These are phyloP conservation scores for Talinum fruticosum DNA, from an alignment of 148 eudicot genomes.

Conservation along the genomic window DNA sequence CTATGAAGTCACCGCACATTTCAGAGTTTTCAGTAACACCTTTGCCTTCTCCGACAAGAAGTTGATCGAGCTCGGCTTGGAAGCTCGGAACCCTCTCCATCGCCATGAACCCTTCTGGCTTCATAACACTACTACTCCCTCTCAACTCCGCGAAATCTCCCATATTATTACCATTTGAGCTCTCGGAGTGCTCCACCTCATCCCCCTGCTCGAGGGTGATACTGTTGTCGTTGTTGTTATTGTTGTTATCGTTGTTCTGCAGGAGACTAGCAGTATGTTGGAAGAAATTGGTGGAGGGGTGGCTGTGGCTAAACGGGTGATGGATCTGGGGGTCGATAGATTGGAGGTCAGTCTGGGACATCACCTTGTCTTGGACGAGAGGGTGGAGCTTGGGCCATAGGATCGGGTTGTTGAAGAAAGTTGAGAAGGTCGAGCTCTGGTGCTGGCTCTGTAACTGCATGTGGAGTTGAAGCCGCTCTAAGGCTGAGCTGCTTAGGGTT, in stretches of 20 bases:
- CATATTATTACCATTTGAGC: slow-evolving; percentile 9
- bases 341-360: slow-evolving; percentile 42
- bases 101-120: slow-evolving; percentile 6
- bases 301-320: slow-evolving; percentile 1
- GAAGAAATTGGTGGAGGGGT: slow-evolving; percentile 6
- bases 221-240: not conserved
- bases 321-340: slow-evolving; percentile 26
- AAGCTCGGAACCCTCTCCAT: slow-evolving; percentile 28
- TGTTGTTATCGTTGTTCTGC: not conserved
- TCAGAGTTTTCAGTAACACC: not conserved
- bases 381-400: slow-evolving; percentile 83
- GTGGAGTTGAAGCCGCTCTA: slow-evolving; percentile 95
- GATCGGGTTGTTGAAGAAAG: slow-evolving; percentile 53
- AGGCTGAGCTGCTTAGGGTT: slow-evolving; percentile 67
- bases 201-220: slow-evolving; percentile 15
- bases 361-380: slow-evolving; percentile 57
- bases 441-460: slow-evolving; percentile 62
- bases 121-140: not conserved
- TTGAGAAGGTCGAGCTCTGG: slow-evolving; percentile 47
- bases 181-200: slow-evolving; percentile 28
- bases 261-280: slow-evolving; percentile 9
- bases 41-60: slow-evolving; percentile 16
- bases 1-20: slow-evolving; percentile 18
- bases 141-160: not conserved
- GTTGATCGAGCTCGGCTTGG: slow-evolving; percentile 28